Base-by-base conservation (phyloP, 2,329 filamentous ascomycete genomes). In the Sclerotinia spermophila region DNA sequence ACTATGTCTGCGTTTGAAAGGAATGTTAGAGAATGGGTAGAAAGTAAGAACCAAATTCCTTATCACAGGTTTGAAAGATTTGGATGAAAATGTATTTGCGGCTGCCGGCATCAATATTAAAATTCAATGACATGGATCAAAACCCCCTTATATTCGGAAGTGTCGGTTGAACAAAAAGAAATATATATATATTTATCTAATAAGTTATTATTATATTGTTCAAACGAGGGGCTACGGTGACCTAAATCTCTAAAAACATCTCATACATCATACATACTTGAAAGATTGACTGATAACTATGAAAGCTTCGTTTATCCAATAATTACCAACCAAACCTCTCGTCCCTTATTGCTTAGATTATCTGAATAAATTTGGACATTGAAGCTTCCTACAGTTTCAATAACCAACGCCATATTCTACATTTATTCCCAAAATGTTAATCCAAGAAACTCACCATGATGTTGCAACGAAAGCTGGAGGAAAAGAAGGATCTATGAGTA, bases 381-480 rank as follows among this genome's bases (percentile, higher is more conserved):
- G 1, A 38, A n/a, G 6, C 56, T n/a, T 59, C 24, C 17, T 2
- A 38, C 8, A 38, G 5, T 45, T 24, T n/a, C 61, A 19, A 65
- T 7, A 33, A 27, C 19, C 61, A 35, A 19, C 27, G 15, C 19
- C 33, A 27, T n/a, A 21, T 58, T 5, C 27, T 4, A 30, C n/a
- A 38, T 33, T 33, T 51, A 66, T 48, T 33, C 6, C 64, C 74
- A 84, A 73, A 27, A 89, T 90, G 87, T 79, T 89, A 67, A 87
- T 90, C 72, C 79, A 84, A 75, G 88, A 90, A 77, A 84, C 82
- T 27, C 81, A 87, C 78, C 81, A 84, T 76, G 87, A 90, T 83
- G 85, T 90, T 68, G 79, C 84, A 15, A 90, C 87, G 58, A 83
- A 86, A 77, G 84, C 84, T 58, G 86, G 84, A 72, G 87, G 87